Percentiles rank a stretch among this genome's conserved stretches.
Conservation (phyloP, 1,139 yeast genomes). For the Sugiyamaella castrensis region DNA sequence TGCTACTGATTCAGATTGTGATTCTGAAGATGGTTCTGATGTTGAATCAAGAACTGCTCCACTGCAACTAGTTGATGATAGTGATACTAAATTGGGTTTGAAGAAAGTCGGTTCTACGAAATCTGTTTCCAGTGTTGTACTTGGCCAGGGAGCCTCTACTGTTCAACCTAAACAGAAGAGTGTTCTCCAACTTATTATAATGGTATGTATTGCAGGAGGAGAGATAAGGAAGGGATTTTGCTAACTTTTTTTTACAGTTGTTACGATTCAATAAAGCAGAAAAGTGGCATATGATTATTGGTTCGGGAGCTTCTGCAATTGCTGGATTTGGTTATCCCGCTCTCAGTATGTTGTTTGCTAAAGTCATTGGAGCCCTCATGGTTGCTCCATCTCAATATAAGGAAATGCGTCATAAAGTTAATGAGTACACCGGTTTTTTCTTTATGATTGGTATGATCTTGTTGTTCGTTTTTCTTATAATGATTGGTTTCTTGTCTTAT, state of each 20-base stretch:
- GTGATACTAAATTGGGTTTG: constrained; percentile 11
- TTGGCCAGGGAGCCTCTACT: constrained; percentile 13
- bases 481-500: constrained; percentile 33
- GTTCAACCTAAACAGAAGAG: constrained; percentile 13
- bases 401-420: constrained; percentile 38
- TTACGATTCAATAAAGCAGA: constrained; percentile 31
- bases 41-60: constrained; percentile 9
- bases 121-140: constrained; percentile 18
- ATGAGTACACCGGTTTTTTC: constrained; percentile 39
- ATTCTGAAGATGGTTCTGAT: constrained; percentile 16
- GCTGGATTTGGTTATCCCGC: constrained; percentile 44
- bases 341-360: constrained; percentile 40
- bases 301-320: constrained; percentile 33
- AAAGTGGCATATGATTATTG: constrained; percentile 32
- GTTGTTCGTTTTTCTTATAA: constrained; percentile 32
- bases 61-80: constrained; percentile 12
- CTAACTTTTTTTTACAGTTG: constrained; percentile 13
- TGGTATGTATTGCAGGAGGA: constrained; percentile 18
- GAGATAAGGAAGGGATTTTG: not conserved
- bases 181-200: constrained; percentile 21
- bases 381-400: constrained; percentile 34
- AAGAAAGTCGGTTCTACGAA: constrained; percentile 16
- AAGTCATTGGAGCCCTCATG: constrained; percentile 39
- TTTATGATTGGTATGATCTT: constrained; percentile 42
- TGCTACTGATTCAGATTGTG: constrained; percentile 6